Conservation (phyloP, 2,329 filamentous ascomycete species). For the Fusarium coffeatum region DNA sequence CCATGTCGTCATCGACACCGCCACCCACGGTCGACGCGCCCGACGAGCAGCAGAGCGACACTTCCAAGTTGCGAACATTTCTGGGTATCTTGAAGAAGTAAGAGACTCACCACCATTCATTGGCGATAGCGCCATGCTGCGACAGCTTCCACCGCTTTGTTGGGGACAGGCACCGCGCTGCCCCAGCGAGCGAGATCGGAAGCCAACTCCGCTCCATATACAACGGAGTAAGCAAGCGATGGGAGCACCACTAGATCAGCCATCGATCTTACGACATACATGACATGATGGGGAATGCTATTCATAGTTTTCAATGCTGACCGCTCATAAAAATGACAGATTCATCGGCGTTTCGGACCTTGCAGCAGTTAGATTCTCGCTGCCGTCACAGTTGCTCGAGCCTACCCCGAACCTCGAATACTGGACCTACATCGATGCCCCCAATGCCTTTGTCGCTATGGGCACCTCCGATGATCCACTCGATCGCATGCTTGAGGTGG, state of each 20-base stretch:
- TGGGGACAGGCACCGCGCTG: constrained; percentile 2
- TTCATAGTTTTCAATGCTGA: constrained; percentile 43
- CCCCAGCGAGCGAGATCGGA: constrained; percentile 34
- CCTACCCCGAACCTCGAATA: constrained; percentile 98
- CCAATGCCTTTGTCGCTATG: constrained; percentile 85
- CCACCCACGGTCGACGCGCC: constrained; percentile 50
- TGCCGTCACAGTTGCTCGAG: constrained; percentile 94
- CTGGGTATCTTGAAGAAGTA: constrained; percentile 89
- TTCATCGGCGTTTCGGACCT: constrained; percentile 98
- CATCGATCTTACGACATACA: constrained; percentile 11
- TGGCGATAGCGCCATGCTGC: constrained; percentile 11
- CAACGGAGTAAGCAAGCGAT: constrained; percentile 29
- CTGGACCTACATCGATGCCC: constrained; percentile 97
- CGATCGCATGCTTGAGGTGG: constrained; percentile 92
- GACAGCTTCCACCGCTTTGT: constrained; percentile 31
- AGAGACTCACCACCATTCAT: constrained; percentile 49
- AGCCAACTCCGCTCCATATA: constrained; percentile 16
- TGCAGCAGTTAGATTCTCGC: constrained; percentile 92
- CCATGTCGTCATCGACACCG: constrained; percentile 55
- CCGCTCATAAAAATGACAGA: constrained; percentile 59
- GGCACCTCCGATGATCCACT: constrained; percentile 92
- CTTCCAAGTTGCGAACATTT: constrained; percentile 90
- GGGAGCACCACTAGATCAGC: constrained; percentile 18
- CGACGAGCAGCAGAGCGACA: constrained; percentile 74
- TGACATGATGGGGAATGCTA: constrained; percentile 6